Conservation (phyloP, 2,329 filamentous ascomycete species). For the Bipolaris gigantea region DNA sequence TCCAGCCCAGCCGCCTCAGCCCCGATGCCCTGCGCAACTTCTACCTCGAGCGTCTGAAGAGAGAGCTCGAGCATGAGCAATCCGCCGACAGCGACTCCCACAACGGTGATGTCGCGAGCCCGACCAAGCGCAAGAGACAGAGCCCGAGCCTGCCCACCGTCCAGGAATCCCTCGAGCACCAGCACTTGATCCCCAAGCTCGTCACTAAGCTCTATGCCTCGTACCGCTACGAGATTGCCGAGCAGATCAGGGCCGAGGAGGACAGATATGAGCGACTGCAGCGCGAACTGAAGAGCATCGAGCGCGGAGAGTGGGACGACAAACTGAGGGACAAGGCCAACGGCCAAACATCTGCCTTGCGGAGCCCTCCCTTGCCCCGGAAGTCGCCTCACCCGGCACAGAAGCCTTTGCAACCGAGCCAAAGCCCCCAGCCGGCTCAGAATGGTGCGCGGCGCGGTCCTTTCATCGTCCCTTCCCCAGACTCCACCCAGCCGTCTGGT, state of each 20-base stretch:
- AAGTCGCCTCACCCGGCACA: conserved; percentile 32
- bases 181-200: conserved; percentile 69
- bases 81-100: conserved; percentile 47
- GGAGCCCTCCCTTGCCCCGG: conserved; percentile 28
- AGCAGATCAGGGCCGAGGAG: conserved; percentile 75
- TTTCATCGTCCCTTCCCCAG: conserved; percentile 12
- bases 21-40: conserved; percentile 78
- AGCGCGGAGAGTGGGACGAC: conserved; percentile 61
- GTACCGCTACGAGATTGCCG: conserved; percentile 71
- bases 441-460: conserved; percentile 16
- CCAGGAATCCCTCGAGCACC: conserved; percentile 66
- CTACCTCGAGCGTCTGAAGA: conserved; percentile 74
- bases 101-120: conserved; percentile 46
- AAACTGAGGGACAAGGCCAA: conserved; percentile 34
- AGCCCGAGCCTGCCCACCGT: conserved; percentile 66
- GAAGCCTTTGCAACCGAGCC: conserved; percentile 16
- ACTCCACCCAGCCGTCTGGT: conserved; percentile 1
- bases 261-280: conserved; percentile 64
- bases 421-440: conserved; percentile 11
- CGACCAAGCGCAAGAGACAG: conserved; percentile 70
- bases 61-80: conserved; percentile 65
- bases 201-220: conserved; percentile 73
- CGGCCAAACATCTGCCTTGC: conserved; percentile 23
- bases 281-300: conserved; percentile 68
- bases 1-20: conserved; percentile 72